Evolutionary conservation across 2,329 filamentous ascomycete genomes (phyloP).

Genomic region (Alternaria sp.): DNA sequence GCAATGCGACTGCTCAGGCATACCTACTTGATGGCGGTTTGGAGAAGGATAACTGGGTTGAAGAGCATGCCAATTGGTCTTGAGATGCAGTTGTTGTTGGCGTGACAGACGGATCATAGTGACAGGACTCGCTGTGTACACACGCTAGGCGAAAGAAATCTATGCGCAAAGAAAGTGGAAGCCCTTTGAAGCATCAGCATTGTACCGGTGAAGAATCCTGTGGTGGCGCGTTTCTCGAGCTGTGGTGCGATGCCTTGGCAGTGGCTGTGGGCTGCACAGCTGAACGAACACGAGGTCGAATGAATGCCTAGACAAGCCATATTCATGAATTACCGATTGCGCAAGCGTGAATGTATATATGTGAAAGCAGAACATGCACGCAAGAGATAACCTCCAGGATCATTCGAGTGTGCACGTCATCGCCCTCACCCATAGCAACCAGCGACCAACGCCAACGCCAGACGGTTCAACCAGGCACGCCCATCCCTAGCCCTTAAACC

Average conservation of each 20-base stretch:
- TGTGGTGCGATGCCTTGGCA: background rate
- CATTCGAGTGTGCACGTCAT: too few relatives aligned
- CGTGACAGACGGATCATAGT: background rate
- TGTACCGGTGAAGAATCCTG: background rate
- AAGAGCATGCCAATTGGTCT: slow-evolving; percentile 19
- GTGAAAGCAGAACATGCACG: background rate
- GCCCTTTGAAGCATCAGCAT: background rate
- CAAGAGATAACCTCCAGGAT: too few relatives aligned
- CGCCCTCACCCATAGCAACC: background rate
- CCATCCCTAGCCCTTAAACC: background rate
- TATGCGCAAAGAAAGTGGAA: background rate
- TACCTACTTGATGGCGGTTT: slow-evolving; percentile 21
- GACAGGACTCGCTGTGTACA: background rate
- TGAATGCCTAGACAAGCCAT: background rate
- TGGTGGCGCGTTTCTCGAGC: background rate
- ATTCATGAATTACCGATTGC: background rate
- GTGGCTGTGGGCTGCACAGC: background rate
- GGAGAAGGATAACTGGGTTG: slow-evolving; percentile 27
- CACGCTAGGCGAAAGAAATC: background rate
- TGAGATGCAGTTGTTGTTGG: background rate
- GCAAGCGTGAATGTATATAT: background rate
- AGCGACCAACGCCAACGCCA: background rate
- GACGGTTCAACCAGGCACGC: background rate
- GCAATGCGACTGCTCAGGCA: slow-evolving; percentile 24
- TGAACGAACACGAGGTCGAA: background rate